Conservation (phyloP, 73 alveolate species). For the Paramecium tetraurelia region DNA sequence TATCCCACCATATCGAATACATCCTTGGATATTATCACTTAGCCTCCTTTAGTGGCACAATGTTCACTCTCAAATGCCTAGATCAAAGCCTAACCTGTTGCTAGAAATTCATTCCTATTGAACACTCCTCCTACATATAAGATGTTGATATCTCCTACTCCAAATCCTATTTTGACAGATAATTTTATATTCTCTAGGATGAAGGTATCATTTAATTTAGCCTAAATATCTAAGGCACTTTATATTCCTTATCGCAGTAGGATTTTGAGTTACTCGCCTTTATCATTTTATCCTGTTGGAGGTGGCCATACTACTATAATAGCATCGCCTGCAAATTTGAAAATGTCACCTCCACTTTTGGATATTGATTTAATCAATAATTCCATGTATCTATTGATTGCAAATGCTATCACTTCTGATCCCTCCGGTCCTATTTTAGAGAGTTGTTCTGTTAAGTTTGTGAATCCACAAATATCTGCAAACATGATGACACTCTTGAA, state of each 20-base stretch:
- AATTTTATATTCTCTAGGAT: slow-evolving; percentile 78
- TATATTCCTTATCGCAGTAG: slow-evolving; percentile 77
- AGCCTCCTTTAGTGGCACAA: slow-evolving; percentile 89
- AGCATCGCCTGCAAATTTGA: slow-evolving; percentile 94
- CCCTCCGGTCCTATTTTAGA: slow-evolving; percentile 87
- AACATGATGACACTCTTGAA: slow-evolving; percentile 34
- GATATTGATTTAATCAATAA: slow-evolving; percentile 79
- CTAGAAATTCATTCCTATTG: slow-evolving; percentile 90
- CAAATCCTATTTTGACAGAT: slow-evolving; percentile 79
- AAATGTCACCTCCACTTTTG: slow-evolving; percentile 93
- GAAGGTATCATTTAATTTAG: slow-evolving; percentile 78
- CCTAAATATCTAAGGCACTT: slow-evolving; percentile 87
- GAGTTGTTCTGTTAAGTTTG: slow-evolving; percentile 32
- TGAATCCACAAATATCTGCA: slow-evolving; percentile 53
- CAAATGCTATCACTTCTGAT: slow-evolving; percentile 87
- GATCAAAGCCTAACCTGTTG: slow-evolving; percentile 89
- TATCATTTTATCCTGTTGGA: slow-evolving; percentile 18
- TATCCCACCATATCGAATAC: slow-evolving; percentile 76
- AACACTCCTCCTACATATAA: slow-evolving; percentile 95
- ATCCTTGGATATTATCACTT: slow-evolving; percentile 83
- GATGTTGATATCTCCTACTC: slow-evolving; percentile 91
- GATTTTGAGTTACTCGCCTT: slow-evolving; percentile 57
- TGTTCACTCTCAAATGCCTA: slow-evolving; percentile 90
- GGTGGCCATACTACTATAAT: slow-evolving; percentile 95
- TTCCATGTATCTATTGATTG: slow-evolving; percentile 90